Evolutionary conservation across 2,329 filamentous ascomycete species (phyloP).

Genomic region (Xylaria digitata): DNA sequence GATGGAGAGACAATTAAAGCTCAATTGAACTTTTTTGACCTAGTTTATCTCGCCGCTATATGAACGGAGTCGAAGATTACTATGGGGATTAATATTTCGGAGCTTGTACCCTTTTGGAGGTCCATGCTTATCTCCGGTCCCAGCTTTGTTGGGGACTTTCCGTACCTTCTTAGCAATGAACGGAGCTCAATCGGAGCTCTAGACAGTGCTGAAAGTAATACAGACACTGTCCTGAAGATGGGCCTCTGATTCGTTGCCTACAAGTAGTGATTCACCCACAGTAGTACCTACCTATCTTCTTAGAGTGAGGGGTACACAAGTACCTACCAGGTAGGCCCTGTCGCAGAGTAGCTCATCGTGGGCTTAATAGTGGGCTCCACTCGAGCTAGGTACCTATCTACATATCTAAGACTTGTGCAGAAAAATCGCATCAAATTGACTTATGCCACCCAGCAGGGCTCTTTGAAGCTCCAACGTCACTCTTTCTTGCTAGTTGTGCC

Average conservation of each 20-base stretch:
- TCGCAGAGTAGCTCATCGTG: slow-evolving; percentile 14
- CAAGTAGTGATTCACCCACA: too few relatives aligned
- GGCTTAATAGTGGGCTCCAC: slow-evolving; percentile 1
- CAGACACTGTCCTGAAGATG: too few relatives aligned
- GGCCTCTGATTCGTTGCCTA: slow-evolving; percentile 1
- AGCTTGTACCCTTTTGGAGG: slow-evolving; percentile 41
- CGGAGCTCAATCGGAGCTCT: slow-evolving; percentile 25
- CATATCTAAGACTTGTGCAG: neutral
- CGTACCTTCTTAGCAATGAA: slow-evolving; percentile 37
- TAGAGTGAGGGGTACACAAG: neutral
- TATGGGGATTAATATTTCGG: slow-evolving; percentile 34
- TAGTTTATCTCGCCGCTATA: slow-evolving; percentile 4
- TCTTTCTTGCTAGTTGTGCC: neutral
- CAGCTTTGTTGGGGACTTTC: slow-evolving; percentile 49
- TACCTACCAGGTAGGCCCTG: slow-evolving; percentile 12
- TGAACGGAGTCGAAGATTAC: slow-evolving; percentile 25
- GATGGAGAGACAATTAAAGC: slow-evolving; percentile 40
- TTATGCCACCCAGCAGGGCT: neutral
- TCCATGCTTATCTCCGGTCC: slow-evolving; percentile 30
- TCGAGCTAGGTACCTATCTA: neutral
- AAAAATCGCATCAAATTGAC: slow-evolving; percentile 24
- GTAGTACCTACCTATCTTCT: neutral
- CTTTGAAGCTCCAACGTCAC: slow-evolving; percentile 13
- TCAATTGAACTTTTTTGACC: slow-evolving; percentile 47
- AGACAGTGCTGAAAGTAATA: too few relatives aligned